Conservation (phyloP, 192 early-diverging fungal species). For the Podochytrium sp. region DNA sequence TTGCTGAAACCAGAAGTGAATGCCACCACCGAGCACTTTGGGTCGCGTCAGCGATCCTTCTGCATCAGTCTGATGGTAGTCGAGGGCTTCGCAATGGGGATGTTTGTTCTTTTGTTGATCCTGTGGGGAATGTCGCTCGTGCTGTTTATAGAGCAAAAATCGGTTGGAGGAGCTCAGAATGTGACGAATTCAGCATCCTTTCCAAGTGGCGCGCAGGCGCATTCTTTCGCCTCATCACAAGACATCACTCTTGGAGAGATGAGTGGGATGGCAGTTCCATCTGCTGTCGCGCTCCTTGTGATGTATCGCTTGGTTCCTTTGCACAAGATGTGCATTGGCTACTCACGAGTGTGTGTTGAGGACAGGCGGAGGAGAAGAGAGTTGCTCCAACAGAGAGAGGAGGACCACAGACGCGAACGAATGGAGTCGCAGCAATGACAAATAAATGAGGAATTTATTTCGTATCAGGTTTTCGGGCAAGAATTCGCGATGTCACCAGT, state of each 20-base stretch:
- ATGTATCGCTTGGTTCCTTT: slow-evolving; percentile 44
- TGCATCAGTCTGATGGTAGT: slow-evolving; percentile 32
- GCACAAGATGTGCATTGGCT: slow-evolving; percentile 37
- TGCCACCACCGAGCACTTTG: slow-evolving; percentile 25
- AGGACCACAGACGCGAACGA: background rate
- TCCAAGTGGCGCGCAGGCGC: background rate
- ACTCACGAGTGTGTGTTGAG: slow-evolving; percentile 14
- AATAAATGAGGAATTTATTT: background rate
- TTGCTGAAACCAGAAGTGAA: slow-evolving; percentile 27
- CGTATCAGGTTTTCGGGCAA: too few species aligned
- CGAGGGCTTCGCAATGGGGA: slow-evolving; percentile 37
- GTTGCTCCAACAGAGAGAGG: background rate
- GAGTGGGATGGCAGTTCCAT: slow-evolving; percentile 42
- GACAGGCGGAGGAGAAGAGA: background rate
- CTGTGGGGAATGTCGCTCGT: slow-evolving; percentile 38
- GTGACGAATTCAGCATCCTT: background rate
- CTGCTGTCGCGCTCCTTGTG: slow-evolving; percentile 30
- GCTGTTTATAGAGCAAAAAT: background rate
- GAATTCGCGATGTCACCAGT: too few species aligned
- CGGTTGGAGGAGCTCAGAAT: background rate
- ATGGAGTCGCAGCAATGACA: background rate
- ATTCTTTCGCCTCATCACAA: background rate
- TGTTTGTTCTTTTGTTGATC: slow-evolving; percentile 34
- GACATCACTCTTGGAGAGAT: slow-evolving; percentile 36
- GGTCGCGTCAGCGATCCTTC: slow-evolving; percentile 24